Evolutionary conservation across 2,329 filamentous ascomycete genomes (phyloP).

Genomic region (Gremmenia infestans): DNA sequence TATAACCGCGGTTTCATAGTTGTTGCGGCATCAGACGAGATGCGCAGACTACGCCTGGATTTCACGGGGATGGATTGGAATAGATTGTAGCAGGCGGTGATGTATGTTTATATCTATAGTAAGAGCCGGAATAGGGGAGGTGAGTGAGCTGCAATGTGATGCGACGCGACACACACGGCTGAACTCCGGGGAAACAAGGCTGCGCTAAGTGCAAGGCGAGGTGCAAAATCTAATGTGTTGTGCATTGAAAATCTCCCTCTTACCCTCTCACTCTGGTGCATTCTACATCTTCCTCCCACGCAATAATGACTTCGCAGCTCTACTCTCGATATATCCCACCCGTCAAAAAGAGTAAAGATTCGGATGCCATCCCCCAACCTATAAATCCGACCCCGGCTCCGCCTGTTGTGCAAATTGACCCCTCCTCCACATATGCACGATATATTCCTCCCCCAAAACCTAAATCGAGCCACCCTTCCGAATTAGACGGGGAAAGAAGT

Average conservation of each 20-base stretch:
- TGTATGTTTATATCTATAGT: too few relatives aligned
- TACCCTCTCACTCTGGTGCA: background rate
- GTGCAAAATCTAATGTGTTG: background rate
- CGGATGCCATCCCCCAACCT: background rate
- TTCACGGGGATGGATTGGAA: background rate
- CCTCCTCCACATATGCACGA: constrained; percentile 28
- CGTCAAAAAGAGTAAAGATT: constrained; percentile 19
- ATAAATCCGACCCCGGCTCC: constrained; percentile 4
- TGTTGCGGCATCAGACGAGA: background rate
- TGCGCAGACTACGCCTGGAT: background rate
- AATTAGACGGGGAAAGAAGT: constrained; percentile 8
- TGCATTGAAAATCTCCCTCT: constrained; percentile 8
- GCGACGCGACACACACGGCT: too few relatives aligned
- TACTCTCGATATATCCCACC: constrained; percentile 30
- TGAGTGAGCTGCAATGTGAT: too few relatives aligned
- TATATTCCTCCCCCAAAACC: constrained; percentile 27
- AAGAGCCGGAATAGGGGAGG: too few relatives aligned
- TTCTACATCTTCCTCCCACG: background rate
- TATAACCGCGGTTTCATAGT: background rate
- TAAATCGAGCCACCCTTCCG: constrained; percentile 5
- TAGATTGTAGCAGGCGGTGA: too few relatives aligned
- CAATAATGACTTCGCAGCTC: constrained; percentile 24
- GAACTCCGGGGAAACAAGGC: too few relatives aligned
- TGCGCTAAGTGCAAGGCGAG: too few relatives aligned
- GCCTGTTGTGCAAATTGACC: constrained; percentile 22